Percentiles rank a stretch among this genome's conserved stretches.
phyloP scores from a whole-genome alignment of 116 monocot genomes.

The Thalassia testudinum region DNA sequence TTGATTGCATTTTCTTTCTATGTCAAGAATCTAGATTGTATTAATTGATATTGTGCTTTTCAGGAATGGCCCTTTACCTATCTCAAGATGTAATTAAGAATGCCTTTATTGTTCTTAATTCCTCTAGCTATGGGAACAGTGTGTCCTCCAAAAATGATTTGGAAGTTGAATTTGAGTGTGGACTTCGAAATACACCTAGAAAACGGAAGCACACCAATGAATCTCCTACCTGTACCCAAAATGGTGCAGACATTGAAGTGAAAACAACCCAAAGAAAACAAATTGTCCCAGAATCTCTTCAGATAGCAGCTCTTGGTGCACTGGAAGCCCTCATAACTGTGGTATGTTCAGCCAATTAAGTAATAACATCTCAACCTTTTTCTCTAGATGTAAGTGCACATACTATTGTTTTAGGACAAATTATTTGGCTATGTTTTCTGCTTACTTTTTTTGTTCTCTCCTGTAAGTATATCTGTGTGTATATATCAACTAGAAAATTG shows the following conservation, averaged over 20 bases:
- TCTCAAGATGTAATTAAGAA: slow-evolving; percentile 44
- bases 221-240: slow-evolving; percentile 9
- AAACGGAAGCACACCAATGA: slow-evolving; percentile 42
- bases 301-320: slow-evolving; percentile 65
- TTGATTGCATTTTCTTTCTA: not conserved
- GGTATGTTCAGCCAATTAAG: slow-evolving; percentile 46
- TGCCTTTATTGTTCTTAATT: slow-evolving; percentile 49
- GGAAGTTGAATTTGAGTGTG: slow-evolving; percentile 4
- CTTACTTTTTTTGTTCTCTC: too few relatives aligned
- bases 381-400: too few relatives aligned
- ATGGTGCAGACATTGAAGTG: slow-evolving; percentile 9
- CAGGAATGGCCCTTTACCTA: slow-evolving; percentile 68
- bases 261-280: slow-evolving; percentile 8
- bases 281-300: slow-evolving; percentile 30
- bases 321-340: slow-evolving; percentile 69
- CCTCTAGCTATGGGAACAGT: slow-evolving; percentile 5
- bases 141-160: slow-evolving; percentile 1
- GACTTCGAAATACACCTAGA: slow-evolving; percentile 10
- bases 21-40: too few relatives aligned
- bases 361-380: too few relatives aligned
- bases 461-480: too few relatives aligned
- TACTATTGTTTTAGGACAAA: too few relatives aligned
- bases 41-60: not conserved
- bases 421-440: too few relatives aligned
- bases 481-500: too few relatives aligned